Evolutionary conservation across 352 stramenopile genomes (phyloP).

Genomic region (Phytophthora hybrid): DNA sequence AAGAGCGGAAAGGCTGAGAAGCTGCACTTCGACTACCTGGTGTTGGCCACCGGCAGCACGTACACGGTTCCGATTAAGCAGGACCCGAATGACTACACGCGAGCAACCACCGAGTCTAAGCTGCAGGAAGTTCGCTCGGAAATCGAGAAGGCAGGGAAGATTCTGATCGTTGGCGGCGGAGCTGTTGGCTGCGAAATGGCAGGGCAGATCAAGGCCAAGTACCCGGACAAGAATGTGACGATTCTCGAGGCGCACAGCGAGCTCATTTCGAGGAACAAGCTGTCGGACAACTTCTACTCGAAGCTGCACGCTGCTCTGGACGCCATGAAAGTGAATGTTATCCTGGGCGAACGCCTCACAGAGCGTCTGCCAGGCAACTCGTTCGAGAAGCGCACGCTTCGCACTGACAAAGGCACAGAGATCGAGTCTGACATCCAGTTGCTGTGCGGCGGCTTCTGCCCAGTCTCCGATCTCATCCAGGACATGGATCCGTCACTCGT

Average conservation of each 20-base stretch:
- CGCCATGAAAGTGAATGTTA: slow-evolving; percentile 51
- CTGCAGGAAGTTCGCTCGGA: slow-evolving; percentile 43
- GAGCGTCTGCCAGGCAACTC: slow-evolving; percentile 44
- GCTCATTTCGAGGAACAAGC: slow-evolving; percentile 43
- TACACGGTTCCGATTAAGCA: slow-evolving; percentile 67
- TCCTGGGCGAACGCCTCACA: slow-evolving; percentile 53
- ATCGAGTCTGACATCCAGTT: slow-evolving; percentile 68
- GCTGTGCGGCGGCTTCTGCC: slow-evolving; percentile 39
- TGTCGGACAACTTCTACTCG: slow-evolving; percentile 52
- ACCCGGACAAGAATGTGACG: slow-evolving; percentile 58
- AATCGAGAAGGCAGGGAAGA: slow-evolving; percentile 50
- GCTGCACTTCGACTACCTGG: slow-evolving; percentile 62
- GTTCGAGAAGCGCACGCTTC: slow-evolving; percentile 53
- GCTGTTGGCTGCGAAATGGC: slow-evolving; percentile 63
- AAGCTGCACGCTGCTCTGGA: slow-evolving; percentile 44
- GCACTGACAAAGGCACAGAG: slow-evolving; percentile 52
- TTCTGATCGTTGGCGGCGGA: slow-evolving; percentile 63
- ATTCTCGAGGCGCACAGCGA: slow-evolving; percentile 45
- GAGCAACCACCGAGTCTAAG: slow-evolving; percentile 38
- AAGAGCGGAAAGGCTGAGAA: slow-evolving; percentile 34
- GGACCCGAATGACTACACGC: slow-evolving; percentile 33
- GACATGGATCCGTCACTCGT: slow-evolving; percentile 48
- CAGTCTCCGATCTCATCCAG: slow-evolving; percentile 42
- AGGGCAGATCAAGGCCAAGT: slow-evolving; percentile 56
- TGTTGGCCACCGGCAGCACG: slow-evolving; percentile 63